Percentiles rank a stretch among this genome's conserved stretches.
Conservation (phyloP, 2,329 filamentous ascomycete species). For the Arthrobotrys iridis region DNA sequence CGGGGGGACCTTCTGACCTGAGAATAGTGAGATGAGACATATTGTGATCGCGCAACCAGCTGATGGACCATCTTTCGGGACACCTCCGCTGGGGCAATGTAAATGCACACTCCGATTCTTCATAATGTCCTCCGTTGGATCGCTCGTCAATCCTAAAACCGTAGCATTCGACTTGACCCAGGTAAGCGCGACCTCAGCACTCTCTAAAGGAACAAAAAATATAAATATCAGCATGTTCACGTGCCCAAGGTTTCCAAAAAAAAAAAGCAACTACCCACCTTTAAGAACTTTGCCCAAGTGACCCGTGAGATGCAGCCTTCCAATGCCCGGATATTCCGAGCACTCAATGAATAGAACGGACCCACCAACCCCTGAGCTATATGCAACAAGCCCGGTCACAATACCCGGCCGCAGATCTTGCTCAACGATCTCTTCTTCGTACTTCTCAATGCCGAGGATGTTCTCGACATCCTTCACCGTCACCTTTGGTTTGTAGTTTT, state of each 20-base stretch:
- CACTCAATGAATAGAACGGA: conserved; percentile 98
- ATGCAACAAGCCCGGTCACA: conserved; percentile 94
- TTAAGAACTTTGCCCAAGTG: conserved; percentile 97
- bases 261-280: conserved; percentile 58
- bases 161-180: conserved; percentile 98
- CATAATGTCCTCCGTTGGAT: conserved; percentile 91
- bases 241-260: no score
- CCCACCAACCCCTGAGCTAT: conserved; percentile 77
- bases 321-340: conserved; percentile 93
- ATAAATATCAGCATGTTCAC: conserved; percentile 6
- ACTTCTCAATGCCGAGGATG: conserved; percentile 91
- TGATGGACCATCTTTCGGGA: conserved; percentile 77
- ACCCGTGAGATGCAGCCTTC: conserved; percentile 91
- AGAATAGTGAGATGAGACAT: conserved; percentile 89
- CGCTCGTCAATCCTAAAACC: conserved; percentile 82
- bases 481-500: conserved; percentile 77
- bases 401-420: conserved; percentile 84
- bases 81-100: conserved; percentile 92
- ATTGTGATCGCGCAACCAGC: conserved; percentile 95
- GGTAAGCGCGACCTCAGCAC: conserved; percentile 91
- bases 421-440: conserved; percentile 94
- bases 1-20: conserved; percentile 83
- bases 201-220: conserved; percentile 70
- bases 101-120: conserved; percentile 93
- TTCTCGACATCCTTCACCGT: conserved; percentile 83